Percentiles rank a stretch among this genome's conserved stretches.
Evolutionary conservation across 352 stramenopile species (phyloP).

Genomic region (Aphanomyces cochlioides): DNA sequence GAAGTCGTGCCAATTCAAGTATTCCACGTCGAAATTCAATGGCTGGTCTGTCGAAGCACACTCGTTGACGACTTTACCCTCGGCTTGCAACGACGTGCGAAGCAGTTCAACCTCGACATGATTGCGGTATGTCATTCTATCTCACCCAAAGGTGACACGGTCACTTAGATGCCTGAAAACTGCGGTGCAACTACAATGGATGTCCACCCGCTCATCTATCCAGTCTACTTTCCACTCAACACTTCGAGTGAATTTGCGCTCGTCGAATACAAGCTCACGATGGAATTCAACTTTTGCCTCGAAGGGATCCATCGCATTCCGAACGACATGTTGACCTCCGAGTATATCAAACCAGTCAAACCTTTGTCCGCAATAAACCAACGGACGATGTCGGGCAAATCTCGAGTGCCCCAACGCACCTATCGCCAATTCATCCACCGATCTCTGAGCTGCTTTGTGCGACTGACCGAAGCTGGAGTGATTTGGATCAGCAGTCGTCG

Average conservation of each 20-base stretch:
- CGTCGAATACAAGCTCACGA: slow-evolving; percentile 57
- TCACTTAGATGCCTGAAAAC: slow-evolving; percentile 46
- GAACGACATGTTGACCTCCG: slow-evolving; percentile 45
- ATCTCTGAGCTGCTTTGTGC: slow-evolving; percentile 58
- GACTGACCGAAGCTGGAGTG: slow-evolving; percentile 67
- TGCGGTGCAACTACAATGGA: slow-evolving; percentile 74
- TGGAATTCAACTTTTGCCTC: slow-evolving; percentile 65
- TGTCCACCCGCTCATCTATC: slow-evolving; percentile 68
- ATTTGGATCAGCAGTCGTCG: slow-evolving; percentile 83
- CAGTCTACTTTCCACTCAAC: slow-evolving; percentile 64
- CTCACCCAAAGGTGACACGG: not conserved
- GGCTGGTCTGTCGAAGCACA: slow-evolving; percentile 77
- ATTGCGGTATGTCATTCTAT: slow-evolving; percentile 41
- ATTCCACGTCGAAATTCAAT: slow-evolving; percentile 83
- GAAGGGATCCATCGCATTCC: slow-evolving; percentile 65
- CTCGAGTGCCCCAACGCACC: slow-evolving; percentile 29
- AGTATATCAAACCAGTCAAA: slow-evolving; percentile 23
- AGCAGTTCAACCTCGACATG: slow-evolving; percentile 71
- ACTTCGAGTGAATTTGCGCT: slow-evolving; percentile 45
- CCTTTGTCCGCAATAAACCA: slow-evolving; percentile 29
- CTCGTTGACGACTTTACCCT: slow-evolving; percentile 79
- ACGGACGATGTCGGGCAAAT: slow-evolving; percentile 35
- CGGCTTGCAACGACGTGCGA: slow-evolving; percentile 59
- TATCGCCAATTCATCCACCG: slow-evolving; percentile 71
- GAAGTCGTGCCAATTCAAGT: slow-evolving; percentile 62